Evolutionary conservation across 768 basidiomycete species (phyloP), one percentile per base, ranked within the genome.

Genomic region (Auricularia sp.): DNA sequence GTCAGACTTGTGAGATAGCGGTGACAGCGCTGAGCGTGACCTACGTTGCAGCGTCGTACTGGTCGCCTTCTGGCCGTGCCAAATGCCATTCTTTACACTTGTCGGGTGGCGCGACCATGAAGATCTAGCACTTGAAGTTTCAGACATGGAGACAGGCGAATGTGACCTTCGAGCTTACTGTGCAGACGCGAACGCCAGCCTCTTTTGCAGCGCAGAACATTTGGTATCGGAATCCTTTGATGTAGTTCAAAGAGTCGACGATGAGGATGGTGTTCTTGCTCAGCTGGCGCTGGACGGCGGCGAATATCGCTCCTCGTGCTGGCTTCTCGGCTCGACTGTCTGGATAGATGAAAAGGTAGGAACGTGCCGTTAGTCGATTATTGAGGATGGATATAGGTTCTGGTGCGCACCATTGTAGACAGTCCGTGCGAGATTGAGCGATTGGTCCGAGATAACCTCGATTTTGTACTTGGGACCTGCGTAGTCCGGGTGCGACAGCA

Each of bases 141-240:
- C 53, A 68, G 44, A 44, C 23, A 6, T 0, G 56, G 53, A 35
- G 56, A 12, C 6, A 35, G 62, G 42, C 61, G 43, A 23, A 70
- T 29, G 56, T 6, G 6, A 14, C 23, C 29, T 29, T 29, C 18
- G 23, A 69, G 78, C 84, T 69, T 68, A 97, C 95, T 58, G 97
- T 98, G 74, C 90, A 93, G 3, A 89, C 85, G 39, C 95, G 80
- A 34, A 93, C 79, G 69, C 88, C 89, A 68, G 87, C 82, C 72
- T 99, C 97, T 62, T 93, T 79, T 3, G 94, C 95, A 1, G 92
- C 91, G 71, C 96, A 98, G 72, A 98, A 97, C 78, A 99, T 87
- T 74, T 99, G 97, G 75, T 99, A 99, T 36, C 97, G 86, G 72
- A 93, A 97, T 11, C 96, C 96, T 73, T 99, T 98, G 81, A 98